phyloP scores from a whole-genome alignment of 495 filamentous ascomycete genomes.

The Podospora conica region DNA sequence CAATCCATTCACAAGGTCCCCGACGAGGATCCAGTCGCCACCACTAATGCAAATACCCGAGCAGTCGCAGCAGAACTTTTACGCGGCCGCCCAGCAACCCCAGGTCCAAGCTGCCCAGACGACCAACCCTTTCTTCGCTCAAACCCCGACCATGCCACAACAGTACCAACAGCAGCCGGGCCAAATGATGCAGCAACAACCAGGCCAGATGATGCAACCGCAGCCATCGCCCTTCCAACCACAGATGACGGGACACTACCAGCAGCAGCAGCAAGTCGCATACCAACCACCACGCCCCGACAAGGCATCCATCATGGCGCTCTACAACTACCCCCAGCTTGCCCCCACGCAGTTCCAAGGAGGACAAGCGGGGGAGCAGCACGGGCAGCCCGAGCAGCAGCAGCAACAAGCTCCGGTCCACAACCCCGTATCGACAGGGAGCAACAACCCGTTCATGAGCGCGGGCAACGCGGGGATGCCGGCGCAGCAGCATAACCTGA shows the following conservation, averaged over 20 bases:
- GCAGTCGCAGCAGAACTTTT: constrained; percentile 45
- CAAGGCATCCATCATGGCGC: constrained; percentile 79
- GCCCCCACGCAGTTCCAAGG: constrained; percentile 38
- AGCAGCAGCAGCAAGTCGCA: constrained; percentile 25
- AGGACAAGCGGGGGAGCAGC: background rate
- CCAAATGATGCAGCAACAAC: constrained; percentile 33
- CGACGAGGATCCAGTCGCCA: constrained; percentile 41
- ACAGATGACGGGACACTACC: constrained; percentile 21
- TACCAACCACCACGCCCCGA: constrained; percentile 44
- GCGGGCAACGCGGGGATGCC: constrained; percentile 13
- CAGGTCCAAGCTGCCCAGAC: constrained; percentile 27
- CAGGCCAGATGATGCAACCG: constrained; percentile 21
- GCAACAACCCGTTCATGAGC: constrained; percentile 45
- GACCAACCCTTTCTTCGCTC: constrained; percentile 53
- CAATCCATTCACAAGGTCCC: constrained; percentile 44
- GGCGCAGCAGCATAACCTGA: constrained; percentile 12
- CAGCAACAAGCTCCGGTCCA: constrained; percentile 16
- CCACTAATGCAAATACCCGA: constrained; percentile 45
- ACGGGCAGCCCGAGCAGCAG: constrained; percentile 18
- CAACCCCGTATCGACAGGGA: constrained; percentile 26
- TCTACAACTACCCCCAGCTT: constrained; percentile 77
- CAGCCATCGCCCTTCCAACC: constrained; percentile 23
- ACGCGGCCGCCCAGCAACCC: constrained; percentile 32
- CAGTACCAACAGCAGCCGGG: constrained; percentile 33
- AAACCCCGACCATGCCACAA: constrained; percentile 24